Evolutionary conservation across 2,329 filamentous ascomycete species (phyloP).

Genomic region (Trichoderma sp.): DNA sequence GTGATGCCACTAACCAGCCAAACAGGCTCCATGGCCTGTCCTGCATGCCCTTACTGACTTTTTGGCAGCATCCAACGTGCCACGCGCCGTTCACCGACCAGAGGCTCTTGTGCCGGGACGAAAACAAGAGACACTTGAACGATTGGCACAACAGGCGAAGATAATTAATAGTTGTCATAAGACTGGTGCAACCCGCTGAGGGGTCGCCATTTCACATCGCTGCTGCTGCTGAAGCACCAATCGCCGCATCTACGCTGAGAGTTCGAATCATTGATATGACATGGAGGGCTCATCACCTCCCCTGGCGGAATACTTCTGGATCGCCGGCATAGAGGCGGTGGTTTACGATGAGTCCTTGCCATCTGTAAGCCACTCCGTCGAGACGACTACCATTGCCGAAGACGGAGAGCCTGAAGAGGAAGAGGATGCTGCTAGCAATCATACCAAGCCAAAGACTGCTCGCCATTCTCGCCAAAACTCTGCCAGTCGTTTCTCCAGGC

Average conservation of each 20-base stretch:
- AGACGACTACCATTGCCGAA: conserved; percentile 63
- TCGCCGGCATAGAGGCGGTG: conserved; percentile 69
- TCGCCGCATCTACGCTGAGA: conserved; percentile 30
- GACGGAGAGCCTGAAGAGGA: conserved; percentile 65
- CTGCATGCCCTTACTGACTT: conserved; percentile 26
- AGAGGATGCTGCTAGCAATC: conserved; percentile 44
- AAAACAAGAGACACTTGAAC: not conserved
- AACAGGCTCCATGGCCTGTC: conserved; percentile 23
- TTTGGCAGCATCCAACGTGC: conserved; percentile 24
- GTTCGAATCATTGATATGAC: conserved; percentile 44
- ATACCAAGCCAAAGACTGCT: conserved; percentile 39
- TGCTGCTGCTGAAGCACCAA: not conserved
- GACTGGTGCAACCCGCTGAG: not conserved
- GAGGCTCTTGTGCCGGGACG: not conserved
- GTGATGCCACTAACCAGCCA: conserved; percentile 24
- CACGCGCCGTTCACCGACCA: conserved; percentile 25
- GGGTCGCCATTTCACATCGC: conserved; percentile 7
- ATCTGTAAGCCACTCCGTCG: conserved; percentile 43
- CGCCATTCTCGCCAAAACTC: conserved; percentile 65
- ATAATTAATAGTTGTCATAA: not conserved
- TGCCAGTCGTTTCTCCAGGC: conserved; percentile 58
- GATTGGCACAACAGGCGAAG: not conserved
- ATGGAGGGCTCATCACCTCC: conserved; percentile 65
- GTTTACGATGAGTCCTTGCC: conserved; percentile 60
- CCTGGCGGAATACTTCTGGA: conserved; percentile 76